Base-by-base conservation (phyloP, 2,329 filamentous ascomycete genomes). In the Eurotiales sp. region DNA sequence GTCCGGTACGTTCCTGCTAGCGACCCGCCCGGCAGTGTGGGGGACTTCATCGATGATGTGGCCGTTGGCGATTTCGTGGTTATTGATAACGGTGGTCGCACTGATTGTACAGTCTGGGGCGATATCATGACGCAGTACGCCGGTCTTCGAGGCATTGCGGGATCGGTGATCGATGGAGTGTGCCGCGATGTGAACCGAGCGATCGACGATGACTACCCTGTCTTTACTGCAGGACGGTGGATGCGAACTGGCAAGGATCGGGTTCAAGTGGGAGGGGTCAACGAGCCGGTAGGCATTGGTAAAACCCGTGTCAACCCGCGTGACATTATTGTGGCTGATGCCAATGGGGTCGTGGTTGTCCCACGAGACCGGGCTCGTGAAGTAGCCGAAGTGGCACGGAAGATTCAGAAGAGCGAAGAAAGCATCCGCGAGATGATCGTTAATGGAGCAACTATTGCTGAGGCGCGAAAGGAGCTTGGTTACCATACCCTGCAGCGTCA, bases 121-220 rank as follows among this genome's bases (percentile, higher is more conserved):
- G 66, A 69, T 48, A 68, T 67, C 1, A 67, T 68, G 64, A 69
- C 66, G 0, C 64, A 68, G 49, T 69, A 67, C 15, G 63, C 65
- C 2, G 61, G 64, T 3, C 27, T 66, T 2, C 58, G 61, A 37
- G 61, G 58, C 4, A 60, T 67, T 49, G 59, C 61, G n/a, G 64
- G 64, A n/a, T 57, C 65, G 1, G 65, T 66, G 5, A 67, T 68
- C 5, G 64, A 67, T 32, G 64, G 64, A 2, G 64, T 66, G 2
- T 68, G 65, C 23, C 64, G 65, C 1, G 64, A 68, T 45, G 63
- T 68, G 5, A 62, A 60, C 46, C 58, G 59, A 21, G 65, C 63
- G 1, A 57, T 68, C 15, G 40, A 39, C 2, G 62, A 66, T 41
- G 52, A 57, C 8, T 66, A 67, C 32, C 64, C 63, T 1, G 22